Evolutionary conservation across 1,284 basidiomycete genomes (phyloP), one percentile per base, ranked within the genome.

Genomic region (Takashimella tepidaria): DNA sequence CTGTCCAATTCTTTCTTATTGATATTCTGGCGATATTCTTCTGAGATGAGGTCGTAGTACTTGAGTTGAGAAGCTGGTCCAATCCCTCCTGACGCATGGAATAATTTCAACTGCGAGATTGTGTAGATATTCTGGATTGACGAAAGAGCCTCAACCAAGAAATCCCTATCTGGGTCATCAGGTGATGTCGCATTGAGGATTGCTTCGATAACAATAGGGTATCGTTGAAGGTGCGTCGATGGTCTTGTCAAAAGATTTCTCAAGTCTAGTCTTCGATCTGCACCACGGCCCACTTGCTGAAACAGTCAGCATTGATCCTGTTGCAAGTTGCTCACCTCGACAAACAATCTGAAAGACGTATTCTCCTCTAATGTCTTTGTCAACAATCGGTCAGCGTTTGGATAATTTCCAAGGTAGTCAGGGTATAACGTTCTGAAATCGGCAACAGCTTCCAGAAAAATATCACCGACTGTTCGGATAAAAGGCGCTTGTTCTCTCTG

Each of bases 351-450:
- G 69, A 98, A 89, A 53, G 89, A 84, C 0, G 85, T 79, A 70
- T 97, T 97, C 47, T 79, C 78, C 46, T 89, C 87, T 47, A 85
- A 76, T 74, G 97, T 92, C 23, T 92, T 87, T 70, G 87, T 88
- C 71, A 98, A 78, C 54, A 85, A 78, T 69, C 86, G 86, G 70
- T 96, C 92, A 0, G 92, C 92, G 5, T 87, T 76, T 0, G 92
- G 90, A 51, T 92, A 82, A 64, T 88, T 84, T 3, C 89, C 88
- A 21, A 92, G 83, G 63, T 97, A 97, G 12, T 81, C 79, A 0
- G 89, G 88, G 73, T 98, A 98, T 3, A 86, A 84, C 6, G 84
- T 78, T 31, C 88, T 82, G 78, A 97, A 98, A 66, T 93, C 88
- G 1, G 89, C 85, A 0, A 91, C 91, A 0, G 90, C 87, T 16